Base-by-base conservation (phyloP, 2,329 filamentous ascomycete genomes). In the Trichoderma sp. region DNA sequence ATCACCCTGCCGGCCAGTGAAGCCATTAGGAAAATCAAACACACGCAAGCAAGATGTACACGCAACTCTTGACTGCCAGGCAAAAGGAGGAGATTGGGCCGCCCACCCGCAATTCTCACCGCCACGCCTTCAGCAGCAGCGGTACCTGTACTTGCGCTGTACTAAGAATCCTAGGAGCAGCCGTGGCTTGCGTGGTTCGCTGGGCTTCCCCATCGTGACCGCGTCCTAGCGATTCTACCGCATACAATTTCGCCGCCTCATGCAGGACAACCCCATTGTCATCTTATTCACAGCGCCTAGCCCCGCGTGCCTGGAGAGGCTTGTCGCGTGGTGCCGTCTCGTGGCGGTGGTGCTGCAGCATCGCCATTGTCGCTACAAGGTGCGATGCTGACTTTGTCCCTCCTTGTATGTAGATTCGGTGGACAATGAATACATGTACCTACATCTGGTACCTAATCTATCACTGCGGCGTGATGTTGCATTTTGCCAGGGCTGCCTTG, bases 211-310 rank as follows among this genome's bases (percentile, higher is more conserved):
- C 52, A 49, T 35, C 37, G 16, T 8, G 53, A 66, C 63, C 27
- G 63, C 53, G 63, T 66, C 24, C 61, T 65, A 47, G 52, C 53
- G 53, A 66, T 31, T 49, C n/a, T 37, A 19, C 40, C 40, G 40
- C 19, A 8, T 43, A 33, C 31, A 57, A 66, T 66, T 66, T 58
- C 53, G 63, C 63, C 63, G 62, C 53, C 63, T 49, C 63, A 66
- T 66, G 53, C 63, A 66, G 63, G 53, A 66, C 63, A 47, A 52
- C 61, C 62, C 53, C 62, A 65, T 57, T 56, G 62, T 65, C 52
- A 65, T 65, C 52, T 65, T 65, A 57, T 65, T 57, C 62, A 65
- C 55, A 35, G 52, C 62, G 52, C 29, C 47, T 37, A 37, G 21
- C n/a, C 47, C 31, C 21, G 21, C 27, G 52, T 55, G 27, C 52